phyloP scores from a whole-genome alignment of 169 alveolate species.

The Ichthyophthirius multifiliis region DNA sequence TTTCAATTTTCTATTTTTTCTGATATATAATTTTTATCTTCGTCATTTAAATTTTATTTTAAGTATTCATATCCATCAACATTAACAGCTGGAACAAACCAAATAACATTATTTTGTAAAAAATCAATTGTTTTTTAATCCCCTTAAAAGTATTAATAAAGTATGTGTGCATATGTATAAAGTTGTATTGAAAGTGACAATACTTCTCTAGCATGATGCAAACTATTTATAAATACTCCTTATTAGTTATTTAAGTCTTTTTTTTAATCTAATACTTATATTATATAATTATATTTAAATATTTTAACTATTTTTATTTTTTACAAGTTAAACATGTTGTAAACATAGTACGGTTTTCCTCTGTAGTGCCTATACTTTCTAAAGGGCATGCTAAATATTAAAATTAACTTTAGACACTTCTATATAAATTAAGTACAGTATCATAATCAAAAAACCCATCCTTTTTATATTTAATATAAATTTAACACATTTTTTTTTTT shows the following conservation, averaged over 20 bases:
- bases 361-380: too few relatives aligned
- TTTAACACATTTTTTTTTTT: background rate
- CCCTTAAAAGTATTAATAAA: background rate
- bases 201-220: conserved; percentile 81
- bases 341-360: too few relatives aligned
- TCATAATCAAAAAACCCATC: too few relatives aligned
- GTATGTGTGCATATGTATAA: conserved; percentile 23
- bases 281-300: background rate
- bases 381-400: too few relatives aligned
- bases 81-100: conserved; percentile 68
- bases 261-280: background rate
- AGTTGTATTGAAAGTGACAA: conserved; percentile 62
- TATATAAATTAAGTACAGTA: too few relatives aligned
- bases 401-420: background rate
- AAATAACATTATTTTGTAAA: background rate
- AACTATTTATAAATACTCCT: conserved; percentile 56
- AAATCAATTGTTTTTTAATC: background rate
- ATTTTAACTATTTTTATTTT: background rate
- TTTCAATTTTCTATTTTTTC: too few relatives aligned
- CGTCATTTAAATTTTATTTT: too few relatives aligned
- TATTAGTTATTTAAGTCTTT: conserved; percentile 10
- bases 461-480: too few relatives aligned
- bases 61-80: too few relatives aligned
- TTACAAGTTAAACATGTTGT: background rate
- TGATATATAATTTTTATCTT: too few relatives aligned